Evolutionary conservation across 805 yeast species (phyloP).

Genomic region (Wickerhamomyces canadensis): DNA sequence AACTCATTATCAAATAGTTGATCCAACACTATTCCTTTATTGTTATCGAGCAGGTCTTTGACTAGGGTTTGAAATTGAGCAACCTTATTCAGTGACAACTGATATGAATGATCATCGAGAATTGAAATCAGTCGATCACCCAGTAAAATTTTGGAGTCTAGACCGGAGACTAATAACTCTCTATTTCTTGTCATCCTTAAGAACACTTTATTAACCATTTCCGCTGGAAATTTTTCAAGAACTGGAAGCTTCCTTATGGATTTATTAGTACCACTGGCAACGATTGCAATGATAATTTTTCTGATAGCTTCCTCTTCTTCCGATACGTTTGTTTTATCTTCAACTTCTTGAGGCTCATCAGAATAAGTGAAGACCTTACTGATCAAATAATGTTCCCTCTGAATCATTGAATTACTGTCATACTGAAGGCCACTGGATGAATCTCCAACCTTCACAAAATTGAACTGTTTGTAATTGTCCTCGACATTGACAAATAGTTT

Average conservation of each 20-base stretch:
- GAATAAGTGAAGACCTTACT: constrained; percentile 39
- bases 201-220: constrained; percentile 40
- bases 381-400: constrained; percentile 53
- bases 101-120: constrained; percentile 25
- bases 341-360: constrained; percentile 13
- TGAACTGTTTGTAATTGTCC: constrained; percentile 44
- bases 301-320: constrained; percentile 22
- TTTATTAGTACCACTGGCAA: constrained; percentile 22
- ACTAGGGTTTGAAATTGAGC: constrained; percentile 39
- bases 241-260: constrained; percentile 25
- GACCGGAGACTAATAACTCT: constrained; percentile 43
- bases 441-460: constrained; percentile 29
- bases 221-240: constrained; percentile 39
- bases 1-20: constrained; percentile 54
- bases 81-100: constrained; percentile 38
- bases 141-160: constrained; percentile 36
- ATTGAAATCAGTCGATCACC: constrained; percentile 22
- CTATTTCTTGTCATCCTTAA: constrained; percentile 42
- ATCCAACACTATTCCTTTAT: constrained; percentile 51
- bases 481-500: constrained; percentile 32
- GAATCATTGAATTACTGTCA: constrained; percentile 62
- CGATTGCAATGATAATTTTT: constrained; percentile 29
- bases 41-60: constrained; percentile 32
- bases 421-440: constrained; percentile 33
- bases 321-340: constrained; percentile 9